Evolutionary conservation across 768 basidiomycete species (phyloP), one percentile per base, ranked within the genome.

Genomic region (Tubosaeta sp.): DNA sequence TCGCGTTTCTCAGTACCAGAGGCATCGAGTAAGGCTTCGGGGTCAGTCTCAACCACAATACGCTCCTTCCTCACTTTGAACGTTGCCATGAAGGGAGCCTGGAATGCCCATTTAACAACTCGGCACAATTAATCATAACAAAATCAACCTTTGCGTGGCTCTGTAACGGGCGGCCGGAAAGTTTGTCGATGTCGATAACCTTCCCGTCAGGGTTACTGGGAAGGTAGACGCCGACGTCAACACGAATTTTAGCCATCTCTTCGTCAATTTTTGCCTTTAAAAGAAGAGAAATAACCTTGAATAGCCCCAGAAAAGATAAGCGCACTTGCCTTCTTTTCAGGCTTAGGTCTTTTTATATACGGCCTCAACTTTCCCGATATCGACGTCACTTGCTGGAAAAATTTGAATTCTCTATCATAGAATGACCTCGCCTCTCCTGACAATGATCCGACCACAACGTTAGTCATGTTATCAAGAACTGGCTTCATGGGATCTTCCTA

Each of bases 41-140:
- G 84, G 63, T 93, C 80, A 11, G 78, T 77, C 54, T 84, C 74
- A 19, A 91, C 71, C 19, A 84, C 79, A 22, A 86, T 65, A 6
- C 81, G 77, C 56, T 94, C 87, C 67, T 97, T 95, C 51, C 90
- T 82, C 22, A 99, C 97, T 76, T 95, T 97, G 79, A 99, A 99
- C 1, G 95, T 97, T 1, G 97, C 97, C 97, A 99, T 98, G 75
- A 99, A 99, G 0, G 97, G 97, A 10, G 97, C 95, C 94, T 97
- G 53, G 3, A n/a, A 31, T 35, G 50, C 34, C 51, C n/a, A 53
- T 57, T 42, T 17, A 52, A 32, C 42, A 7, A 35, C 42, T 35
- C 10, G 22, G 17, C 5, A 34, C 13, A 9, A 46, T 55, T 46
- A 25, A 35, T 49, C 33, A 2, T 22, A n/a, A 48, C 14, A 29